Conservation (phyloP, 1,139 yeast genomes). For the Saccharomyces hybrid region DNA sequence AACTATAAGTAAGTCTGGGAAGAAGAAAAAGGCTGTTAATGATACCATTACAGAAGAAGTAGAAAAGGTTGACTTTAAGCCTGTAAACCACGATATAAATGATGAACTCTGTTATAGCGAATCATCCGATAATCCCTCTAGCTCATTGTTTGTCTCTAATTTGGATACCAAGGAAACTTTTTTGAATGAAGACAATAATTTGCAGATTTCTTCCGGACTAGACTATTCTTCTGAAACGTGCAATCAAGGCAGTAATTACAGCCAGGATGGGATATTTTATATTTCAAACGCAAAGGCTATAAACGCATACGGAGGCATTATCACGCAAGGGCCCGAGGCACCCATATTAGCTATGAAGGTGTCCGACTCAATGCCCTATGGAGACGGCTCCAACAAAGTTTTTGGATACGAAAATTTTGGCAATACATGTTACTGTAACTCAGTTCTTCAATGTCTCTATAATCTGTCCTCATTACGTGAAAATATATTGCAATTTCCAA, state of each 20-base stretch:
- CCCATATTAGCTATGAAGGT: conserved; percentile 1
- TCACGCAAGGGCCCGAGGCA: not conserved
- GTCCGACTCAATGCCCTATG: conserved; percentile 34
- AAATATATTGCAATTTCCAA: conserved; percentile 42
- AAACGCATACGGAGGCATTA: not conserved
- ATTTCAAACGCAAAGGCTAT: not conserved
- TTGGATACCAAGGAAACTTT: not conserved
- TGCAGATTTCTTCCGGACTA: not conserved
- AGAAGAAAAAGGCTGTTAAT: not conserved
- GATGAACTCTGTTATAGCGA: not conserved
- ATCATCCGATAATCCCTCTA: not conserved
- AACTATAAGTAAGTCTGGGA: not conserved
- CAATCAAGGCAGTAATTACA: not conserved
- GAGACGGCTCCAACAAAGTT: conserved; percentile 61
- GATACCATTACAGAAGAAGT: not conserved
- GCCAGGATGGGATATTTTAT: not conserved
- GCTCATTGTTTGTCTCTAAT: not conserved
- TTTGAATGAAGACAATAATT: not conserved
- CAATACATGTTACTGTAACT: conserved; percentile 84
- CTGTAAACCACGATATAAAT: not conserved
- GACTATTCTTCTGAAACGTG: not conserved
- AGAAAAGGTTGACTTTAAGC: not conserved
- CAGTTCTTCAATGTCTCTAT: conserved; percentile 77
- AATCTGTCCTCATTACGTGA: conserved; percentile 61
- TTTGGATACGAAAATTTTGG: conserved; percentile 95